Base-by-base conservation (phyloP, 805 yeast genomes). In the Yarrowia sp. region DNA sequence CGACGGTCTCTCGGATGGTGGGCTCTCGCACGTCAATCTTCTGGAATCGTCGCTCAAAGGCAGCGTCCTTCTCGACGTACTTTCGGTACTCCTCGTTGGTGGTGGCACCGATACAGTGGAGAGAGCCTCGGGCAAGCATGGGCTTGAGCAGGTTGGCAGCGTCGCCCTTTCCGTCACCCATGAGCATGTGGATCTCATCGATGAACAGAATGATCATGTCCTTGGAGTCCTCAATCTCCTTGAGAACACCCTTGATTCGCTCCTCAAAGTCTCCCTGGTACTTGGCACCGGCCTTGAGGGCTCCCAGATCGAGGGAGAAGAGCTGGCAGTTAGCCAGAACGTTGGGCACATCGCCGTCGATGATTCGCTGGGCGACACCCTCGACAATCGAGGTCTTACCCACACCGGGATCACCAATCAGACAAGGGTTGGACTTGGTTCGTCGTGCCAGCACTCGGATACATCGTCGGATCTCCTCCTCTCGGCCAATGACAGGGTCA, bases 201-300 rank as follows among this genome's bases (percentile, higher is more conserved):
- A 95, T 91, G 82, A 95, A 95, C 70, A 95, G 84, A 72, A 95
- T 88, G 72, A 95, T 92, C 86, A 92, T 85, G 61, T 87, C 89
- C 74, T 89, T 88, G 0, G 97, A 88, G 74, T 92, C 89, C 78
- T 92, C 97, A 75, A 95, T 91, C 75, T 95, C 99, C 77, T 88
- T 92, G 77, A 95, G 83, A 40, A 95, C 98, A 73, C 98, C 98
- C 81, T 95, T 95, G 76, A 95, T 85, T 81, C 99, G 88, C 82
- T 95, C 99, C 82, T 95, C 99, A 76, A 94, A 95, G 77, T 95
- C 99, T 81, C 99, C 99, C 79, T 94, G 97, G 80, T 92, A 93
- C 78, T 95, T 95, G 70, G 99, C 98, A 80, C 99, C 99, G 8
- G 99, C 99, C 71, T 97, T 94, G 75, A 95, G 85, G 0, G 98